Evolutionary conservation across 495 filamentous ascomycete genomes (phyloP).

Genomic region (Podospora didyma): DNA sequence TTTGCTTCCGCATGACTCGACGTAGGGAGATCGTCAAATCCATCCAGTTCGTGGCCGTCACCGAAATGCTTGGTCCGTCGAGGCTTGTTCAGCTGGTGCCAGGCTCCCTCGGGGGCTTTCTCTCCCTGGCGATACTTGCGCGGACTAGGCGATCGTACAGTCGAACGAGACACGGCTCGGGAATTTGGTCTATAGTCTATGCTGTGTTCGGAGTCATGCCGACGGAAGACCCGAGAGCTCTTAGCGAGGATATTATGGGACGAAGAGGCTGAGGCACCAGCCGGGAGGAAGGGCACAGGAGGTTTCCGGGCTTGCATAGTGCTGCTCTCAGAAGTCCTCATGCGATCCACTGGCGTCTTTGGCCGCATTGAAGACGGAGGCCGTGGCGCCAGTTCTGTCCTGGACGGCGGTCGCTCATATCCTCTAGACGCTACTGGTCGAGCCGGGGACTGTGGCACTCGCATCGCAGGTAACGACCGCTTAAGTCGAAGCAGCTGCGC

Average conservation of each 20-base stretch:
- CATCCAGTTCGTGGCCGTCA: conserved; percentile 85
- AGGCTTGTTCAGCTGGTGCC: conserved; percentile 66
- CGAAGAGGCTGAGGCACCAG: conserved; percentile 65
- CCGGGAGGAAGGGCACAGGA: conserved; percentile 75
- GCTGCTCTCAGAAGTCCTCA: conserved; percentile 51
- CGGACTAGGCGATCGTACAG: conserved; percentile 55
- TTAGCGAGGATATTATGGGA: conserved; percentile 79
- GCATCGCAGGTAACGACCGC: conserved; percentile 80
- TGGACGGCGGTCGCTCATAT: conserved; percentile 51
- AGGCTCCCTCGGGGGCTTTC: conserved; percentile 37
- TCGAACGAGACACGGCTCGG: conserved; percentile 50
- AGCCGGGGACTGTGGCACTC: conserved; percentile 45
- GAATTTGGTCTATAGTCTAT: conserved; percentile 53
- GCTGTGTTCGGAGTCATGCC: conserved; percentile 66
- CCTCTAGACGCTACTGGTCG: conserved; percentile 35
- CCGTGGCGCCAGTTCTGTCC: conserved; percentile 27
- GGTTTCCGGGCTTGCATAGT: conserved; percentile 51
- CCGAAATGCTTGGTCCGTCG: conserved; percentile 75
- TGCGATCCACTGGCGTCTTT: conserved; percentile 67
- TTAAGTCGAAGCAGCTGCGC: conserved; percentile 77
- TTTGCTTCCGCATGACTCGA: conserved; percentile 75
- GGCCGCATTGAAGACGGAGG: conserved; percentile 52
- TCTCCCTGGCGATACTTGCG: conserved; percentile 35
- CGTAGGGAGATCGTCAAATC: conserved; percentile 92
- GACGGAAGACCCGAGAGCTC: conserved; percentile 61